A percentile compares a stretch with the other conserved stretches of the same genome.
phyloP scores from a whole-genome alignment of 768 basidiomycete species.

The Lyophyllum shimeji region DNA sequence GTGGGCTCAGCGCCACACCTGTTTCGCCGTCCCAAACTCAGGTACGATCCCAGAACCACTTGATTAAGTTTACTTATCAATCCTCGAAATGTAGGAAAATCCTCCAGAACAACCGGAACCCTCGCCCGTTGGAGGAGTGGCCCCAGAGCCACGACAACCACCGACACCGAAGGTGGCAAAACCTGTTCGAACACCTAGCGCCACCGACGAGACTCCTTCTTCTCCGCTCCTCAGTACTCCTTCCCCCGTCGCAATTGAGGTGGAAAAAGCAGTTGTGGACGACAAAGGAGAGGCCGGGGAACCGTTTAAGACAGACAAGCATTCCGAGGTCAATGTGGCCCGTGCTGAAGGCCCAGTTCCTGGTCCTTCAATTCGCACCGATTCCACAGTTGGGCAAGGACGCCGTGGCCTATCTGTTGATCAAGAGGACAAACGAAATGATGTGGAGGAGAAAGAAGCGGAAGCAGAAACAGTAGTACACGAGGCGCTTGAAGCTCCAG shows the following conservation, averaged over 20 bases:
- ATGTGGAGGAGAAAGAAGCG: slow-evolving; percentile 16
- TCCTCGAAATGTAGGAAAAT: neutral
- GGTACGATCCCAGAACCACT: slow-evolving; percentile 12
- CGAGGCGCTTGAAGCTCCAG: slow-evolving; percentile 7
- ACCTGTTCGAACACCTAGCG: neutral
- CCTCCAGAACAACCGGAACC: neutral
- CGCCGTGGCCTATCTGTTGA: neutral
- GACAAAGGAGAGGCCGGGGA: neutral
- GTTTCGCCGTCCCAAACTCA: slow-evolving; percentile 22
- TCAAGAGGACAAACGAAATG: slow-evolving; percentile 14
- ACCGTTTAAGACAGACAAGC: neutral
- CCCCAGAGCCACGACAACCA: neutral
- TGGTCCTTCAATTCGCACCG: neutral
- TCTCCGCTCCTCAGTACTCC: neutral
- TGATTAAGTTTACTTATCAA: neutral
- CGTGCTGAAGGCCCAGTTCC: neutral
- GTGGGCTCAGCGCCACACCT: slow-evolving; percentile 31
- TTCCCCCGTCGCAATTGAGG: neutral
- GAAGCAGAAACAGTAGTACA: neutral
- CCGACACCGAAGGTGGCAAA: neutral
- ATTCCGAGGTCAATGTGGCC: neutral
- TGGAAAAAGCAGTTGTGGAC: too few species aligned
- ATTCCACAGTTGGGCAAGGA: slow-evolving; percentile 12
- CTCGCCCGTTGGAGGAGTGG: neutral
- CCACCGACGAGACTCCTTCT: neutral